Base-by-base conservation (phyloP, 495 filamentous ascomycete species). In the Trichoderma orchidacearum region DNA sequence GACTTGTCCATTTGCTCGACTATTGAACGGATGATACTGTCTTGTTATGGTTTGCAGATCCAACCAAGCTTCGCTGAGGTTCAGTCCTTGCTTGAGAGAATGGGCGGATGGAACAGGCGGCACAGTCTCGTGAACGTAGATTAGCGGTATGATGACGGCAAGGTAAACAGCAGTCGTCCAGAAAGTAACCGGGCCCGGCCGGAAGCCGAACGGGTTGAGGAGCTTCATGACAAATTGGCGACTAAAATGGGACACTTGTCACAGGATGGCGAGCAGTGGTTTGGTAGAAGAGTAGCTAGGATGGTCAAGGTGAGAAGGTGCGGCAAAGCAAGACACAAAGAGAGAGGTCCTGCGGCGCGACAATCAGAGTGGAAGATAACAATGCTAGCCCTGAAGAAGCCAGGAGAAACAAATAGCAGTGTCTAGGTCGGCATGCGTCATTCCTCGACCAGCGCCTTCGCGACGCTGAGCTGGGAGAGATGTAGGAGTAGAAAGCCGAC, bases 21-120 rank as follows among this genome's bases (percentile, higher is more conserved):
- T 89, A 69, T 96, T 97, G 68, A 87, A 94, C 0, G 92, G 93
- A 63, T 94, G 93, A 63, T 86, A 95, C 0, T 78, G 79, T 54
- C 72, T 75, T n/a, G 83, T 90, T 17, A 98, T 69, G 34, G 71
- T 69, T 31, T 87, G 80, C 18, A 98, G 78, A 65, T 98, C 91
- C 15, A 75, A 68, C 92, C 92, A 97, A 23, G 92, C 91, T 71
- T 90, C 81, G 27, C 83, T 82, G 17, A 96, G 70, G 61, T 95
- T 85, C 53, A 91, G 71, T 25, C 86, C 88, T 32, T 69, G 69
- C 35, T 77, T 66, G 21, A 75, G 73, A n/a, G 70, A 71, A 34
- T 72, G 73, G 41, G 78, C 76, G n/a, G 61, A 72, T 1, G 87
- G 84, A n/a, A 83, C 79, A 30, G 78, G 58, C 0, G 91, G 91